Conservation (phyloP, 2,329 filamentous ascomycete species). For the Penicillium sclerotiorum region DNA sequence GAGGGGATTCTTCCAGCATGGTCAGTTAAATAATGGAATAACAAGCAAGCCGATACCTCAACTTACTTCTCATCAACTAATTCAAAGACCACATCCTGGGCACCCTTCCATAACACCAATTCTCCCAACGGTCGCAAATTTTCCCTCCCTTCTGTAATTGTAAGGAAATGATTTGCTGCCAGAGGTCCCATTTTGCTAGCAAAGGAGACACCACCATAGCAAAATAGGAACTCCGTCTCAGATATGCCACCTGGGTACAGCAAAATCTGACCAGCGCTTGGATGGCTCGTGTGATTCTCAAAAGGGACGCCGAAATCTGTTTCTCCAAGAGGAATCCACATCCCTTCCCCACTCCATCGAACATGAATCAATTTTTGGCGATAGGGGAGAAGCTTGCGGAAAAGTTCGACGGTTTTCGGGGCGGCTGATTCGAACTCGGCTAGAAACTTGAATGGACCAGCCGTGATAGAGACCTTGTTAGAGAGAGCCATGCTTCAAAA, state of each 20-base stretch:
- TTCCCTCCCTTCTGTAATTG: slow-evolving; percentile 24
- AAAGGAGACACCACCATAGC: slow-evolving; percentile 26
- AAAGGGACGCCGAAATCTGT: slow-evolving; percentile 23
- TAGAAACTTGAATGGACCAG: slow-evolving; percentile 17
- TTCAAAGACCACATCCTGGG: slow-evolving; percentile 28
- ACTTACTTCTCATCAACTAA: slow-evolving; percentile 20
- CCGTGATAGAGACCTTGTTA: slow-evolving; percentile 13
- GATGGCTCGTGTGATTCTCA: slow-evolving; percentile 28
- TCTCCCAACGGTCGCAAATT: slow-evolving; percentile 23
- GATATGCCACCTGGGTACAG: slow-evolving; percentile 27
- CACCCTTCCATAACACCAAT: slow-evolving; percentile 26
- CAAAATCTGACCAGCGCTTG: slow-evolving; percentile 24
- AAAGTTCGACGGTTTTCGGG: slow-evolving; percentile 24
- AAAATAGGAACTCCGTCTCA: slow-evolving; percentile 28
- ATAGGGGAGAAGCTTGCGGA: slow-evolving; percentile 26
- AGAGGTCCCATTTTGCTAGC: slow-evolving; percentile 28
- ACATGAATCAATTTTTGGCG: slow-evolving; percentile 29
- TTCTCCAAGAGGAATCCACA: slow-evolving; percentile 30
- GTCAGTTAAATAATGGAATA: too few species aligned
- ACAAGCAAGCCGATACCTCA: too few species aligned
- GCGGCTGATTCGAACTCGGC: slow-evolving; percentile 17
- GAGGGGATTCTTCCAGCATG: too few species aligned
- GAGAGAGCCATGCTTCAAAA: too few species aligned
- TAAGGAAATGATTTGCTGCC: slow-evolving; percentile 30
- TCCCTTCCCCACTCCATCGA: slow-evolving; percentile 28